These are phyloP conservation scores for Calonectria pseudoturangicola DNA, from an alignment of 2,329 filamentous ascomycete genomes.

Conservation along the genomic window DNA sequence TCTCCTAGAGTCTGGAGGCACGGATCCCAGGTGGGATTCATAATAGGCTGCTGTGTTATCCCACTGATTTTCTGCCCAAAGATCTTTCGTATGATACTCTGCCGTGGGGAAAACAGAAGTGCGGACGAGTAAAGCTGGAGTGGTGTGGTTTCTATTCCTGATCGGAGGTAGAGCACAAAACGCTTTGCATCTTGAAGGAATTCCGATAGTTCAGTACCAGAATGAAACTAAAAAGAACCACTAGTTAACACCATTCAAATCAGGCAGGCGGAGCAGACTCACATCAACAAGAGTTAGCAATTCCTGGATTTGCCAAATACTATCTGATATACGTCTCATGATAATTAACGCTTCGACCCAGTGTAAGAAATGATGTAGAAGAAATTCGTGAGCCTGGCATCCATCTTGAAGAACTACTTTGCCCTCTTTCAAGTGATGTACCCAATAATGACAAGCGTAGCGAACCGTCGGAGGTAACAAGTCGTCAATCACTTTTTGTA, in stretches of 20 bases:
- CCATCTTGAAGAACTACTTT: constrained; percentile 52
- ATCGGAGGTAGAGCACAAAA: constrained; percentile 37
- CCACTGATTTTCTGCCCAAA: constrained; percentile 40
- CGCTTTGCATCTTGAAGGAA: constrained; percentile 47
- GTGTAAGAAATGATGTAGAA: constrained; percentile 41
- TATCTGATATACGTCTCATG: constrained; percentile 15
- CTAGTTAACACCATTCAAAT: not conserved
- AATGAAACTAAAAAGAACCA: constrained; percentile 14
- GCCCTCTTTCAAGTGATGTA: constrained; percentile 56
- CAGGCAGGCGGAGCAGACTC: not conserved
- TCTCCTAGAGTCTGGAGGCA: constrained; percentile 43
- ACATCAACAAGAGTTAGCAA: constrained; percentile 30
- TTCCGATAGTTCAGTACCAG: not conserved
- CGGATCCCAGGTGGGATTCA: constrained; percentile 44
- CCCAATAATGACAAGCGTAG: constrained; percentile 61
- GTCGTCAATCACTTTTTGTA: constrained; percentile 21
- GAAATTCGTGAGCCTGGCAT: constrained; percentile 40
- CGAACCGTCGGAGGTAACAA: constrained; percentile 50
- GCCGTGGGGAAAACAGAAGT: constrained; percentile 50
- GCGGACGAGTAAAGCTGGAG: constrained; percentile 55
- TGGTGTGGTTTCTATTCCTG: constrained; percentile 43
- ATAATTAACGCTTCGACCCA: constrained; percentile 48
- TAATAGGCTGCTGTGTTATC: constrained; percentile 40
- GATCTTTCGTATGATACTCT: constrained; percentile 41
- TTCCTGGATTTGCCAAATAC: constrained; percentile 28